These are phyloP conservation scores for Gypsophila paniculata DNA, from an alignment of 179 eudicot species.

Conservation along the genomic window DNA sequence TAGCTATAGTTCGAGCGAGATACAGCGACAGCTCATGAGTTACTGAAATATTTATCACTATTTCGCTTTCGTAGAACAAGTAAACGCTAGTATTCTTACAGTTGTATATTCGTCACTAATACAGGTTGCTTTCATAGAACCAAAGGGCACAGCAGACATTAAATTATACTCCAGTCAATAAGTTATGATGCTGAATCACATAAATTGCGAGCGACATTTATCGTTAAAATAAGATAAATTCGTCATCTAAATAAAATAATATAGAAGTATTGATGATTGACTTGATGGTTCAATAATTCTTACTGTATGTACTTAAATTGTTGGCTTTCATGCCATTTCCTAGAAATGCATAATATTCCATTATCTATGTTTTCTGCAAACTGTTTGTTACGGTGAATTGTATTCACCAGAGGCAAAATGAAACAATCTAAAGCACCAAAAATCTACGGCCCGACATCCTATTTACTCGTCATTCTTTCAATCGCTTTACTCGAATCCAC, in stretches of 20 bases:
- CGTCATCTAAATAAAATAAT: not conserved
- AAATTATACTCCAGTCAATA: not conserved
- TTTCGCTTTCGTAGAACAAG: not conserved
- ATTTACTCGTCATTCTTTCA: not conserved
- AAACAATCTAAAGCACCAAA: not conserved
- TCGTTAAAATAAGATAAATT: not conserved
- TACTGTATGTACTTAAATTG: not conserved
- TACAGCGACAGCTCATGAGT: not conserved
- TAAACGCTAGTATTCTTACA: not conserved
- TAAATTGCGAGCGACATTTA: not conserved
- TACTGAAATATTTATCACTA: not conserved
- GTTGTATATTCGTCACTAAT: not conserved
- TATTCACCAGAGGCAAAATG: constrained; percentile 9
- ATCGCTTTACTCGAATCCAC: constrained; percentile 1
- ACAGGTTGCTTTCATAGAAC: not conserved
- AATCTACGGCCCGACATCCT: not conserved
- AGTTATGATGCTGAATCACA: constrained; percentile 12
- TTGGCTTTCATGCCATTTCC: not conserved
- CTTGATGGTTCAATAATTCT: not conserved
- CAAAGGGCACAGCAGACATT: not conserved
- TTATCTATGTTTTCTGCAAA: not conserved
- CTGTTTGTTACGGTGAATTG: not conserved
- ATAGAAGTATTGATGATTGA: not conserved
- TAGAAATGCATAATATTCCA: not conserved
- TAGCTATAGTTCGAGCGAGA: not conserved